Evolutionary conservation across 225 moss, liverwort and hornwort species (phyloP), one percentile per base, ranked within the genome.

Genomic region (Marchantia polymorpha): DNA sequence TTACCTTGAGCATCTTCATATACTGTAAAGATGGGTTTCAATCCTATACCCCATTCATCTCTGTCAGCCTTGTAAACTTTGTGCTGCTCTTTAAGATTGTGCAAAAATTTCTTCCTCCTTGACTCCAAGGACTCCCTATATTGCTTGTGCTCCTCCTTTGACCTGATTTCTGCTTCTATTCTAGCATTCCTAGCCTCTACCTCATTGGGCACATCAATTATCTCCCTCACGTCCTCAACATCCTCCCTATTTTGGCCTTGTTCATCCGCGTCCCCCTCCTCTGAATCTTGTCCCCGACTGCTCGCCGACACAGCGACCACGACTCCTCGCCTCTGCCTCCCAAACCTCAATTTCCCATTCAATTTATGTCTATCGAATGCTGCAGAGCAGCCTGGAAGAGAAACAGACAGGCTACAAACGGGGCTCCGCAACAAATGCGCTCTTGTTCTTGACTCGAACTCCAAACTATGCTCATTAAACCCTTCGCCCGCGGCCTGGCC

Each of bases 11-110:
- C 80, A 47, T 82, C 83, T 80, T 85, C 83, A 63, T 82, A 66
- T 30, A 90, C 79, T 12, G 77, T 82, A 73, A 90, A 90, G 19
- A 90, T 87, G 10, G 87, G 81, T 52, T 63, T 77, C 8, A 87
- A 52, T n/a, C 89, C 89, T 75, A 90, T 56, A 23, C 89, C 89
- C 89, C 89, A 90, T 46, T 77, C 55, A 14, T 85, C 84, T 61
- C 85, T 87, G 39, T 90, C 89, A 1, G 26, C 59, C 60, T 47
- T 77, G 30, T 90, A 90, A 5, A 87, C 60, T 16, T 56, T 58
- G n/a, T 90, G 87, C 83, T 72, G 83, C 79, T 90, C 87, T 63
- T 80, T 90, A 9, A 87, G 55, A 78, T 86, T 70, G 27, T 64
- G 49, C 88, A 82, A 89, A 59, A 86, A 82, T 23, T 64, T 82